Evolutionary conservation across 768 basidiomycete genomes (phyloP).

Genomic region (Serendipita sp.): DNA sequence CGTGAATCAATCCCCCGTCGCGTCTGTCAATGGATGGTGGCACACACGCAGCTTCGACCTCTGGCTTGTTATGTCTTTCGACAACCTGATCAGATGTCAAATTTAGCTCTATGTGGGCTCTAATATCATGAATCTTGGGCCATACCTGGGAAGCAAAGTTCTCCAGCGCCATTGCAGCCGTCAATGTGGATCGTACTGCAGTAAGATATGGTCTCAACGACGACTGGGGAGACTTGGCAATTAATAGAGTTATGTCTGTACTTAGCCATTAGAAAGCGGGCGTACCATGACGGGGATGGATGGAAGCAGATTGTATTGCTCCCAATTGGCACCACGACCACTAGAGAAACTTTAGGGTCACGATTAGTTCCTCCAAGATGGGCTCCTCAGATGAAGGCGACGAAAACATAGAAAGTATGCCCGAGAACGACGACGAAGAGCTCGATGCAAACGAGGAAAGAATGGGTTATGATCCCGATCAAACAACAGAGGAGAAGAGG

Average conservation of each 20-base stretch:
- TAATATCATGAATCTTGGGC: constrained; percentile 9
- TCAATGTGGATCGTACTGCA: constrained; percentile 87
- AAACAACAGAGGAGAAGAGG: constrained; percentile 67
- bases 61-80: constrained; percentile 93
- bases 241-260: not conserved
- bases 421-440: constrained; percentile 8
- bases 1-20: not conserved
- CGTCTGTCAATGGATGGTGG: not conserved
- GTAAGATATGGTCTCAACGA: constrained; percentile 89
- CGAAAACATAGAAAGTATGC: not conserved
- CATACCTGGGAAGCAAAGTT: constrained; percentile 92
- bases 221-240: constrained; percentile 38
- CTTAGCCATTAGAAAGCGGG: not conserved
- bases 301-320: not conserved
- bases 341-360: not conserved
- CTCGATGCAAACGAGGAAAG: constrained; percentile 16
- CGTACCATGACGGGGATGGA: not conserved
- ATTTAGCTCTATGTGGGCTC: constrained; percentile 7
- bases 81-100: constrained; percentile 46
- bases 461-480: constrained; percentile 63
- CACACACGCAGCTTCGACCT: constrained; percentile 72
- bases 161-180: constrained; percentile 93
- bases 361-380: not conserved
- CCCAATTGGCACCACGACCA: not conserved
- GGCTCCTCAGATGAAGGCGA: not conserved